Base-by-base conservation (phyloP, 2,329 filamentous ascomycete genomes). In the Fusarium sterilihyphosum region DNA sequence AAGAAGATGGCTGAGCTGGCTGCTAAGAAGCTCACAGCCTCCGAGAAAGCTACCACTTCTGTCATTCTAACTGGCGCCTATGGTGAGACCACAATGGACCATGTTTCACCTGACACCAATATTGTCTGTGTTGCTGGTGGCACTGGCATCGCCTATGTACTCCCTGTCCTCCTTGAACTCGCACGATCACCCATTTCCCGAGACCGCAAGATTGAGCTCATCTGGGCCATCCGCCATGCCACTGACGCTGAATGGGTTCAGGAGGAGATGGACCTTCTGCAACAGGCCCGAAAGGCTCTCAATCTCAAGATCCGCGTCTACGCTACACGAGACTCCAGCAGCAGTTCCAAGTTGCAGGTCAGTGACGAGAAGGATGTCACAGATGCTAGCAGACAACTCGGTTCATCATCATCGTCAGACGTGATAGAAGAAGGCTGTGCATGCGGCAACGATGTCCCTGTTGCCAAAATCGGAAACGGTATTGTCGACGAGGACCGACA, bases 61-160 rank as follows among this genome's bases (percentile, higher is more conserved):
- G 85, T 92, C 4, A 86, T 93, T 37, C 81, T 93, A 5, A 88
- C 88, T 1, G 91, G 92, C 0, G 88, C 91, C 0, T 93, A 93
- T 72, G 91, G 92, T 6, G 86, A 87, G 64, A 80, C 83, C 12
- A 86, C 88, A 47, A 75, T 84, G 37, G 82, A 85, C 11, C 79
- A 83, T 38, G 62, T 88, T 66, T 81, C 83, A 46, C 75, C 81
- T 0, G 80, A 84, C 54, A 83, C 83, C 54, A 85, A 85, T 67
- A 76, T 84, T 12, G 65, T 85, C 29, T 85, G 83, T 52, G 77
- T 84, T 11, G 83, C 83, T 14, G 83, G 83, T 56, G 83, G 83
- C 31, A 85, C 83, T 4, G 83, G 83, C 5, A 83, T 85, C 47
- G 80, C 82, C 14, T 84, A 83, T 57, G 83, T 84, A 3, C 78